Evolutionary conservation across 2,329 filamentous ascomycete species (phyloP), one percentile per base, ranked within the genome.

Genomic region (Ustulina deusta): DNA sequence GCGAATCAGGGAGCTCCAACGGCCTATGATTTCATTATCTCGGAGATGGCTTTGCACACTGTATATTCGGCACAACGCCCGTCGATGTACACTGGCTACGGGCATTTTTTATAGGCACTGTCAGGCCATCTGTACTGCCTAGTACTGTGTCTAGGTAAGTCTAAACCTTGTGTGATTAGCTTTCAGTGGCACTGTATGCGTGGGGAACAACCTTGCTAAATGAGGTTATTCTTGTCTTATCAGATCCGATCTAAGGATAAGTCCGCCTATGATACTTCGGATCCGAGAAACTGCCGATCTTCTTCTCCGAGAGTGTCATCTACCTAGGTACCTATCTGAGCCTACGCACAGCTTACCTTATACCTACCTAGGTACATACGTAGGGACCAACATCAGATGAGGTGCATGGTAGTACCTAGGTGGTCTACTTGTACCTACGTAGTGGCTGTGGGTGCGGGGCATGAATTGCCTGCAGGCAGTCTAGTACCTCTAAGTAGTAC

Each of bases 1-100:
- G 72, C 76, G 74, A 79, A 78, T 79, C 74, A 78, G 48, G 69
- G 49, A 27, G 61, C 68, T 65, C 52, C 38, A 68, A 69, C 69
- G 57, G 49, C 55, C 69, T 66, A 77, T 78, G 74, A 77, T 74
- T 75, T 77, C 76, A 77, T 75, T 62, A 72, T 65, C 70, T 72
- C 69, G 68, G 72, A 73, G 70, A 72, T 71, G 13, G 17, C 49
- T 6, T 25, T 42, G 46, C 60, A 70, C 74, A 75, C 74, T 75
- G 66, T 71, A 61, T 48, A 6, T 40, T 9, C 11, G 36, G n/a
- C n/a, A n/a, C n/a, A n/a, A n/a, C n/a, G n/a, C n/a, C n/a, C n/a
- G n/a, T n/a, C n/a, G n/a, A n/a, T 17, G 29, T 29, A 48, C 3
- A 15, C 29, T 48, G 7, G 60, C 46, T 29, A 17, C 38, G 17